phyloP scores from a whole-genome alignment of 148 eudicot genomes.

The Vaccinium corymbosum region DNA sequence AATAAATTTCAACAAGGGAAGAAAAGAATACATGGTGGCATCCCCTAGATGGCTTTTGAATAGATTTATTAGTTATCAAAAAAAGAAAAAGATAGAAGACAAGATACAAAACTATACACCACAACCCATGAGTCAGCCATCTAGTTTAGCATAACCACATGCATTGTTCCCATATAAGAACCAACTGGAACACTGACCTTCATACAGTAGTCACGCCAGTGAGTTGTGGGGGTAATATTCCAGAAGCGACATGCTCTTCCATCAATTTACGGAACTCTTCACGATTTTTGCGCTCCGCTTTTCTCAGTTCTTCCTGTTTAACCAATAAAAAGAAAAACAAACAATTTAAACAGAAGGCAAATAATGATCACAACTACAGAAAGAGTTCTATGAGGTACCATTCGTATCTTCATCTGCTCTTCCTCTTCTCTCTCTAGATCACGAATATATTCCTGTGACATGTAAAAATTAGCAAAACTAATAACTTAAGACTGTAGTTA shows the following conservation, averaged over 20 bases:
- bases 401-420: constrained; percentile 76
- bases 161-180: not conserved
- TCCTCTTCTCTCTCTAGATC: constrained; percentile 96
- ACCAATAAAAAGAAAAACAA: constrained; percentile 6
- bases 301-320: constrained; percentile 78
- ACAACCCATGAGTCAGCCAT: constrained; percentile 1
- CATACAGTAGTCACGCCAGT: constrained; percentile 83
- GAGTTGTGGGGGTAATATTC: constrained; percentile 58
- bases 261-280: constrained; percentile 92
- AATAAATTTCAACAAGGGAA: constrained; percentile 15
- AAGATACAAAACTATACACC: not conserved
- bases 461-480: constrained; percentile 12
- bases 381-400: constrained; percentile 37
- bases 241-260: constrained; percentile 78
- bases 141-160: constrained; percentile 8
- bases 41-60: too few species aligned
- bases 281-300: constrained; percentile 87
- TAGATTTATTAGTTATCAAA: too few species aligned
- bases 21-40: not conserved
- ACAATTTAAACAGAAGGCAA: not conserved
- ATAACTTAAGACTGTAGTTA: not conserved
- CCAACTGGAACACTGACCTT: constrained; percentile 45
- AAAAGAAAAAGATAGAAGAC: not conserved
- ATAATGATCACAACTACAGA: not conserved
- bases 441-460: constrained; percentile 73